Evolutionary conservation across 768 basidiomycete species (phyloP).

Genomic region (Scleroderma bovista): DNA sequence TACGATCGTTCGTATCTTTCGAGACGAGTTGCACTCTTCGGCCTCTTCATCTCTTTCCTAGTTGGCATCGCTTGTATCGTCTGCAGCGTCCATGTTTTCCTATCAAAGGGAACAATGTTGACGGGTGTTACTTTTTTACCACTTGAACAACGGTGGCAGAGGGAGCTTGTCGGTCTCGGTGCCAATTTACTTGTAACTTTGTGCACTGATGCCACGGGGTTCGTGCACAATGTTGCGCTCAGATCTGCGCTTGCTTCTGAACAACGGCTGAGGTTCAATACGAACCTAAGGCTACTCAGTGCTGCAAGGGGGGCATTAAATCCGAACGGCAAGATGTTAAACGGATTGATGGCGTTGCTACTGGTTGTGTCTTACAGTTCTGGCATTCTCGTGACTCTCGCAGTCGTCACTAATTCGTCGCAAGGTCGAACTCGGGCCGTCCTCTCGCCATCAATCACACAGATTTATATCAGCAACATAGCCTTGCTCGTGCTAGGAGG

Average conservation of each 20-base stretch:
- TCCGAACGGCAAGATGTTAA: slow-evolving; percentile 20
- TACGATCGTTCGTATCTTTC: slow-evolving; percentile 23
- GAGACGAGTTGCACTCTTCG: slow-evolving; percentile 19
- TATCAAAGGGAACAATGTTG: slow-evolving; percentile 17
- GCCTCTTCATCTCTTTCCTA: slow-evolving; percentile 16
- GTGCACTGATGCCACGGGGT: slow-evolving; percentile 27
- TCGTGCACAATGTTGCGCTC: slow-evolving; percentile 22
- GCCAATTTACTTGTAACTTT: slow-evolving; percentile 23
- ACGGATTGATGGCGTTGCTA: slow-evolving; percentile 19
- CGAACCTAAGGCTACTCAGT: slow-evolving; percentile 25
- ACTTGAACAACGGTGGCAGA: slow-evolving; percentile 8
- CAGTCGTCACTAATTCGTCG: slow-evolving; percentile 9
- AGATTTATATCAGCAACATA: slow-evolving; percentile 17
- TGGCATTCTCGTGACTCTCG: slow-evolving; percentile 17
- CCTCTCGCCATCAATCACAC: too few species aligned
- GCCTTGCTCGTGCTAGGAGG: slow-evolving; percentile 26
- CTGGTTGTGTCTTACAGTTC: slow-evolving; percentile 27
- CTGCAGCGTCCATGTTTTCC: slow-evolving; percentile 17
- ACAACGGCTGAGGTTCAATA: slow-evolving; percentile 20
- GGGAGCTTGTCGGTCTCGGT: slow-evolving; percentile 17
- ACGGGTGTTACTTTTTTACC: slow-evolving; percentile 19
- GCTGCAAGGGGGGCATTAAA: slow-evolving; percentile 14
- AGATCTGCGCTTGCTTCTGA: slow-evolving; percentile 24
- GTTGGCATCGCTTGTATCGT: slow-evolving; percentile 21
- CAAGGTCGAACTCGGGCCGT: too few species aligned